Evolutionary conservation across 2,329 filamentous ascomycete species (phyloP).

Genomic region (Cladosporium colombiae): DNA sequence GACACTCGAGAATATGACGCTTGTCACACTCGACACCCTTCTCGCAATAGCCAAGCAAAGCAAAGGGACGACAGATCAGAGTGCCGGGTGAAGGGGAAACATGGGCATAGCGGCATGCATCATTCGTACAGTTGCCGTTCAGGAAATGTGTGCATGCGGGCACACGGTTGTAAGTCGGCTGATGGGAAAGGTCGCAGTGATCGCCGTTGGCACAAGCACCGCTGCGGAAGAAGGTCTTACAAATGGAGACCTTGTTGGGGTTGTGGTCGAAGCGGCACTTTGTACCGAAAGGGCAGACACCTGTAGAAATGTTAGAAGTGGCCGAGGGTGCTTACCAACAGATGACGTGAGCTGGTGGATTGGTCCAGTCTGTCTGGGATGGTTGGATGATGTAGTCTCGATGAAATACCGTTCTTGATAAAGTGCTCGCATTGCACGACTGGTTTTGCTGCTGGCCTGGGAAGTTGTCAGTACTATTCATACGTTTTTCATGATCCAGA

Average conservation of each 20-base stretch:
- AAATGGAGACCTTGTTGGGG: constrained; percentile 81
- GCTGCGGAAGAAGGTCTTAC: constrained; percentile 81
- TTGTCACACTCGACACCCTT: constrained; percentile 75
- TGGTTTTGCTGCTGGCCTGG: constrained; percentile 24
- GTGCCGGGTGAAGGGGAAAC: constrained; percentile 74
- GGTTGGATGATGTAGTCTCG: constrained; percentile 12
- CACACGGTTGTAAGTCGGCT: constrained; percentile 77
- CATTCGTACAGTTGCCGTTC: constrained; percentile 85
- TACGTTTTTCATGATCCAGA: background rate
- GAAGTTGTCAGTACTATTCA: background rate
- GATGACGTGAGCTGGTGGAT: constrained; percentile 2
- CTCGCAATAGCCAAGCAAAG: constrained; percentile 83
- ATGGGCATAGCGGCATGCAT: constrained; percentile 84
- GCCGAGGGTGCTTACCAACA: constrained; percentile 26
- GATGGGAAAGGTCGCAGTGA: constrained; percentile 88
- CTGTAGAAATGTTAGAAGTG: constrained; percentile 50
- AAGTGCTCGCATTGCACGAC: constrained; percentile 37
- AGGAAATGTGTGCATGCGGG: constrained; percentile 89
- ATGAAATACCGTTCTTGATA: constrained; percentile 36
- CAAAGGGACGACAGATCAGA: constrained; percentile 81
- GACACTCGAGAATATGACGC: constrained; percentile 84
- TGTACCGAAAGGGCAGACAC: constrained; percentile 80
- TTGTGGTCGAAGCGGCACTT: constrained; percentile 82
- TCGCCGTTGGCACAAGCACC: constrained; percentile 75
- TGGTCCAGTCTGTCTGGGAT: constrained; percentile 5